Base-by-base conservation (phyloP, 768 basidiomycete species). In the Lactarius hatsudake region DNA sequence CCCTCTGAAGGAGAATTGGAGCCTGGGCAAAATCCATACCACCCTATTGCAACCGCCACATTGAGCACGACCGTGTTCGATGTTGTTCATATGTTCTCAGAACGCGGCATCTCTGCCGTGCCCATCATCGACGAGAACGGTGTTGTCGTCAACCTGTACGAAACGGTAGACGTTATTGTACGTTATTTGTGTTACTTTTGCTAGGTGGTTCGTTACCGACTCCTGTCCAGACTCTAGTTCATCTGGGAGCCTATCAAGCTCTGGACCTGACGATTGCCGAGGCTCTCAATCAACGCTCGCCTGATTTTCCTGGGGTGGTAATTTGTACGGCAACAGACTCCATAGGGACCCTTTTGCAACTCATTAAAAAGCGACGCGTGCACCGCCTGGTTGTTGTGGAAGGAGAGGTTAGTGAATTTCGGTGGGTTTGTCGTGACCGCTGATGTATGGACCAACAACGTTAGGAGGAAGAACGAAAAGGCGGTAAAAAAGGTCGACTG, bases 81-180 rank as follows among this genome's bases (percentile, higher is more conserved):
- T 73, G 94, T 98, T 67, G 97, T 98, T 2, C 97, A 99, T 74
- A 94, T 96, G 90, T 98, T 98, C 76, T 96, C 94, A 0, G 92
- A 95, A 76, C 86, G 90, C 53, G 90, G 95, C 32, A 97, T 99
- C 71, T 95, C 93, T 10, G 96, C 96, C 6, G 96, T 99, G 6
- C 97, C 97, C 9, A 98, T 99, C 74, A 84, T 98, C 36, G 93
- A 99, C 72, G 86, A 91, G 65, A 85, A 94, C 9, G 96, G 96
- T 10, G 84, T 95, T 62, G 97, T 99, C 51, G 84, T 98, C 70
- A 96, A 99, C 75, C 78, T 99, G 58, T 99, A 98, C 75, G 97
- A 99, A 78, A 98, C 97, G 6, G 97, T 99, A 28, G 97, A 99
- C 81, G 96, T 99, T 59, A 96, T 98, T 68, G 96, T 97, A 77